These are phyloP conservation scores for Rhizopus delemar DNA, from an alignment of 371 early-diverging fungal genomes.

Conservation along the genomic window DNA sequence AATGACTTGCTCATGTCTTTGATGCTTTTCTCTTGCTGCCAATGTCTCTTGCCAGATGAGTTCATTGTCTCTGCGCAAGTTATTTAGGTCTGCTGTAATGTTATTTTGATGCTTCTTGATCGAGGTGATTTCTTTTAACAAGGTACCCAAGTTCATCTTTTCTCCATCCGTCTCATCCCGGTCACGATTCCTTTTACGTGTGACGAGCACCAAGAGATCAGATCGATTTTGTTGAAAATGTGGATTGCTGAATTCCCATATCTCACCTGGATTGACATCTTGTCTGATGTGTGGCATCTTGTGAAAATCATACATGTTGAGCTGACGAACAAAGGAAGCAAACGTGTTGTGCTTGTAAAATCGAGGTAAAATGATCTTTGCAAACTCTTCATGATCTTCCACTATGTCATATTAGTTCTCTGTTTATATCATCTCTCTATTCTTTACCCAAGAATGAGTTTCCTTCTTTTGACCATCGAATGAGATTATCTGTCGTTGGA, in stretches of 20 bases:
- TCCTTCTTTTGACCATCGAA: slow-evolving; percentile 76
- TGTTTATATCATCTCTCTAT: background rate
- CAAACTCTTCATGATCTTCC: slow-evolving; percentile 72
- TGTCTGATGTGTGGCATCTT: slow-evolving; percentile 73
- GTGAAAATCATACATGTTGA: slow-evolving; percentile 80
- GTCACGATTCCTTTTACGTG: slow-evolving; percentile 46
- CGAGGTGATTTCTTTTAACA: slow-evolving; percentile 74
- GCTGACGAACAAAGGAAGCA: slow-evolving; percentile 82
- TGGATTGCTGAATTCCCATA: slow-evolving; percentile 60
- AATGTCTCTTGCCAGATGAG: slow-evolving; percentile 81
- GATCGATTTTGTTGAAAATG: slow-evolving; percentile 55
- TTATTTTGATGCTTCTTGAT: slow-evolving; percentile 83
- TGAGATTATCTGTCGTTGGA: slow-evolving; percentile 58
- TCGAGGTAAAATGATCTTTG: slow-evolving; percentile 69
- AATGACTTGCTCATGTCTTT: slow-evolving; percentile 82
- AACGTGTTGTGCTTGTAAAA: slow-evolving; percentile 86
- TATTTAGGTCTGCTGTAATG: slow-evolving; percentile 77
- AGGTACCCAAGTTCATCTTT: slow-evolving; percentile 42
- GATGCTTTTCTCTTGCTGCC: slow-evolving; percentile 71
- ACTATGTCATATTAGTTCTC: slow-evolving; percentile 35
- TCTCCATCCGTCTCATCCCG: slow-evolving; percentile 25
- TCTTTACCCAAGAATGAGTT: slow-evolving; percentile 65
- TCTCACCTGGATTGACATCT: slow-evolving; percentile 59
- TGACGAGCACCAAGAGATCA: slow-evolving; percentile 51
- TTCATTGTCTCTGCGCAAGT: slow-evolving; percentile 81